phyloP scores from a whole-genome alignment of 306 rosid genomes.

The Rosa chinensis region DNA sequence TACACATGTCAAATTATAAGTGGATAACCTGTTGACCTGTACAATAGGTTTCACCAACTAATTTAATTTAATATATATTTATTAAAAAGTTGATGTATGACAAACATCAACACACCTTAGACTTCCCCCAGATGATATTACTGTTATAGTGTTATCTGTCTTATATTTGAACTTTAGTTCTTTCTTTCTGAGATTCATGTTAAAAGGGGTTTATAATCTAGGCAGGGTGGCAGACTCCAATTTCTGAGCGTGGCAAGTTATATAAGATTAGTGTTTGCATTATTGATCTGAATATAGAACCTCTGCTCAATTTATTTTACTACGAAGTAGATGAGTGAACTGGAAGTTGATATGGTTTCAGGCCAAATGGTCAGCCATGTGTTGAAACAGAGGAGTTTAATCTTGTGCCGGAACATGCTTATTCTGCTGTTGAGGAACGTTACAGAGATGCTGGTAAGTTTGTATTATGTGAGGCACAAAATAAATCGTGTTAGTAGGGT shows the following conservation, averaged over 20 bases:
- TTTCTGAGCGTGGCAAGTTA: not conserved
- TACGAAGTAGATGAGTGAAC: slow-evolving; percentile 6
- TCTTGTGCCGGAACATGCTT: slow-evolving; percentile 85
- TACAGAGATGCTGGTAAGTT: slow-evolving; percentile 87
- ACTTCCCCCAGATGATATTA: not conserved
- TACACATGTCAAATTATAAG: too few relatives aligned
- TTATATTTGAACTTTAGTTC: not conserved
- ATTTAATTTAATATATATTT: too few relatives aligned
- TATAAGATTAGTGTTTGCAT: too few relatives aligned
- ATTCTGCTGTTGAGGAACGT: slow-evolving; percentile 89
- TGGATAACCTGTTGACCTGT: too few relatives aligned
- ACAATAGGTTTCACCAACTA: too few relatives aligned
- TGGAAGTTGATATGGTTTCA: slow-evolving; percentile 36
- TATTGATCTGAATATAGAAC: not conserved
- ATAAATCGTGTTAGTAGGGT: not conserved
- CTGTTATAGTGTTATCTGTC: too few relatives aligned
- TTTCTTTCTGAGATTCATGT: not conserved
- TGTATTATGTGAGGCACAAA: not conserved
- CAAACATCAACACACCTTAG: too few relatives aligned
- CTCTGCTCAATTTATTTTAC: not conserved
- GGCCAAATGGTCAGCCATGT: slow-evolving; percentile 91
- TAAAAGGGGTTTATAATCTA: not conserved
- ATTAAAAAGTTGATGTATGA: too few relatives aligned
- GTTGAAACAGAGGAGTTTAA: slow-evolving; percentile 76
- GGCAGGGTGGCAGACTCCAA: not conserved